These are phyloP conservation scores for Ustilago xerochloae DNA, from an alignment of 1,284 basidiomycete species.

Conservation along the genomic window DNA sequence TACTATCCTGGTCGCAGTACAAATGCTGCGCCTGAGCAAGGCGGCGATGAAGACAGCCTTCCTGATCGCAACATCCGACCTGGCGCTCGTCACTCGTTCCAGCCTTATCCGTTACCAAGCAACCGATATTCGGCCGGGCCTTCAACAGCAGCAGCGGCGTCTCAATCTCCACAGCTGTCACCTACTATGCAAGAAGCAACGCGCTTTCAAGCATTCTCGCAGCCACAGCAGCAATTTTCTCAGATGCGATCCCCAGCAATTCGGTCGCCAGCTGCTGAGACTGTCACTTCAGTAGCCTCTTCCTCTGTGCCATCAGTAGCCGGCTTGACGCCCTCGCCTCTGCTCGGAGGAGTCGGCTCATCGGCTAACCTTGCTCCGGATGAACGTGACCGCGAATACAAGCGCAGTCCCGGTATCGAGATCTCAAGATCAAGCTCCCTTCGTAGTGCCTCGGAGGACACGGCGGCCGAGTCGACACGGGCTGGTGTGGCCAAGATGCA, in stretches of 20 bases:
- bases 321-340: conserved; percentile 24
- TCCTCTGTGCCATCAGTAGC: conserved; percentile 17
- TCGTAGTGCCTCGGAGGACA: conserved; percentile 21
- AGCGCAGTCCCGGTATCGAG: background rate
- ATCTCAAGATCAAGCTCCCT: conserved; percentile 3
- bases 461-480: conserved; percentile 26
- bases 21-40: background rate
- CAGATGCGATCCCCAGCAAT: conserved; percentile 17
- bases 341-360: conserved; percentile 1
- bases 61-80: conserved; percentile 18
- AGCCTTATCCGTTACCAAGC: conserved; percentile 23
- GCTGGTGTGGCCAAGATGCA: conserved; percentile 39
- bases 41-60: conserved; percentile 22
- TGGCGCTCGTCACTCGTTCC: conserved; percentile 16
- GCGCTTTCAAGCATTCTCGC: conserved; percentile 1
- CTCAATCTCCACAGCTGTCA: conserved; percentile 28
- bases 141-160: background rate
- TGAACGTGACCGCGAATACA: background rate
- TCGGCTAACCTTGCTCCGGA: conserved; percentile 5
- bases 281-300: conserved; percentile 13
- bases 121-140: background rate
- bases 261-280: conserved; percentile 17
- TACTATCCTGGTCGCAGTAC: conserved; percentile 4
- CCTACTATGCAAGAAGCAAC: conserved; percentile 18
- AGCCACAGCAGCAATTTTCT: conserved; percentile 3